These are phyloP conservation scores for Fusarium sp. DNA, from an alignment of 2,329 filamentous ascomycete genomes.

Conservation along the genomic window DNA sequence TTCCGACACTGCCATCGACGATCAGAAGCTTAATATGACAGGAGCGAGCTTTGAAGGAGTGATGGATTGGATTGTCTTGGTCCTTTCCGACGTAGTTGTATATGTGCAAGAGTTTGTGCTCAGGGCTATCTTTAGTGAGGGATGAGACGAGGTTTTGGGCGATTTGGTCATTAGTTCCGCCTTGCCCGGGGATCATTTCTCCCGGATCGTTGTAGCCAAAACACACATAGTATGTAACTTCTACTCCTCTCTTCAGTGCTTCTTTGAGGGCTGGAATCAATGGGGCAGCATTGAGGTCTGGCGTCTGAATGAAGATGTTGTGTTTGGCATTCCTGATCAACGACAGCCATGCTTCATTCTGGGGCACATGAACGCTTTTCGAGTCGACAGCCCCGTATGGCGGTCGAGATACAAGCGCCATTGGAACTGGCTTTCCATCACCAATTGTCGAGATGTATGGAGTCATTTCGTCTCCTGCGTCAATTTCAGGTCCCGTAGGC, in stretches of 20 bases:
- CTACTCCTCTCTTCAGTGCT: conserved; percentile 73
- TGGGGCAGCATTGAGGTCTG: conserved; percentile 78
- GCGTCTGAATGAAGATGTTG: conserved; percentile 80
- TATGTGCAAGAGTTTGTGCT: conserved; percentile 60
- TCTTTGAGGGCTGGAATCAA: conserved; percentile 70
- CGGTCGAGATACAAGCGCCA: conserved; percentile 75
- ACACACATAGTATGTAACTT: conserved; percentile 77
- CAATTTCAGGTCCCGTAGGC: conserved; percentile 63
- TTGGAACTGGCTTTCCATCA: conserved; percentile 67
- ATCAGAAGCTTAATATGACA: conserved; percentile 85
- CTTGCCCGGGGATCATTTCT: conserved; percentile 79
- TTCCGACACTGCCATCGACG: conserved; percentile 72
- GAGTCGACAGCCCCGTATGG: conserved; percentile 74
- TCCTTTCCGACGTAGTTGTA: conserved; percentile 81
- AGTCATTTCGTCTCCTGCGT: conserved; percentile 66
- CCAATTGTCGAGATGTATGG: conserved; percentile 64
- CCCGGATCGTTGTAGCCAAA: conserved; percentile 83
- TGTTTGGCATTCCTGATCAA: conserved; percentile 71
- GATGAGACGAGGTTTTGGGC: conserved; percentile 66
- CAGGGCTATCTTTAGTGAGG: conserved; percentile 57
- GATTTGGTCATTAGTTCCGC: conserved; percentile 79
- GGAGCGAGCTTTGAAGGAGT: conserved; percentile 70
- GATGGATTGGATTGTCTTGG: conserved; percentile 73
- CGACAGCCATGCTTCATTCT: conserved; percentile 80
- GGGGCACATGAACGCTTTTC: conserved; percentile 69